A percentile compares a stretch with the other conserved stretches of the same genome.
phyloP scores from a whole-genome alignment of 2,329 filamentous ascomycete species.

The Colletotrichum lindemuthianum region DNA sequence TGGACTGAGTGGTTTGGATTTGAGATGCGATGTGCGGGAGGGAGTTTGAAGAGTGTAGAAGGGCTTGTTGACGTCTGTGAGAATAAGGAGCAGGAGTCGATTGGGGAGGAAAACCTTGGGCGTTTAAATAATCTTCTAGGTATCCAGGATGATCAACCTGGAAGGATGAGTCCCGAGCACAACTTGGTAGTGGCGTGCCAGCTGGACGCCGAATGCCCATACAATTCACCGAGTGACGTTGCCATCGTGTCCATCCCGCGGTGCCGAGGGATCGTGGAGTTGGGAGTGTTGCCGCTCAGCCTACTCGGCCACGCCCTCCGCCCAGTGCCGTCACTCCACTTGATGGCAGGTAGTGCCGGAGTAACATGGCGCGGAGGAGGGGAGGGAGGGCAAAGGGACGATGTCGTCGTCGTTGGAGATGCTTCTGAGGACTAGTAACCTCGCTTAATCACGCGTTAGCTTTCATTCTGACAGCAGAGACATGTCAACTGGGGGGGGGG shows the following conservation, averaged over 20 bases:
- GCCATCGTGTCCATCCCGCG: conserved; percentile 1
- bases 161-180: background rate
- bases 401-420: conserved; percentile 6
- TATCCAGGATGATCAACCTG: background rate
- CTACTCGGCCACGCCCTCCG: conserved; percentile 11
- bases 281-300: conserved; percentile 2
- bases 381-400: background rate
- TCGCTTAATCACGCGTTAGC: conserved; percentile 1
- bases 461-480: background rate
- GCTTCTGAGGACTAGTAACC: background rate
- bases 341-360: conserved; percentile 5
- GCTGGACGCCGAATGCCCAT: background rate
- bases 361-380: background rate
- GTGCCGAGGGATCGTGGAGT: conserved; percentile 14
- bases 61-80: too few species aligned
- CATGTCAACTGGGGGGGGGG: conserved; percentile 9
- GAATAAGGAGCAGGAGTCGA: too few species aligned
- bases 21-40: background rate
- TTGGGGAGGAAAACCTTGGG: background rate
- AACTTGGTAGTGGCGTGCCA: background rate
- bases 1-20: background rate
- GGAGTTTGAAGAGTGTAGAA: background rate
- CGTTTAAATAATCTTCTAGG: conserved; percentile 14
- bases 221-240: conserved; percentile 24
- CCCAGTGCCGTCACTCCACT: conserved; percentile 3